These are phyloP conservation scores for Mycosphaerella sp. DNA, from an alignment of 2,329 filamentous ascomycete species.

Conservation along the genomic window DNA sequence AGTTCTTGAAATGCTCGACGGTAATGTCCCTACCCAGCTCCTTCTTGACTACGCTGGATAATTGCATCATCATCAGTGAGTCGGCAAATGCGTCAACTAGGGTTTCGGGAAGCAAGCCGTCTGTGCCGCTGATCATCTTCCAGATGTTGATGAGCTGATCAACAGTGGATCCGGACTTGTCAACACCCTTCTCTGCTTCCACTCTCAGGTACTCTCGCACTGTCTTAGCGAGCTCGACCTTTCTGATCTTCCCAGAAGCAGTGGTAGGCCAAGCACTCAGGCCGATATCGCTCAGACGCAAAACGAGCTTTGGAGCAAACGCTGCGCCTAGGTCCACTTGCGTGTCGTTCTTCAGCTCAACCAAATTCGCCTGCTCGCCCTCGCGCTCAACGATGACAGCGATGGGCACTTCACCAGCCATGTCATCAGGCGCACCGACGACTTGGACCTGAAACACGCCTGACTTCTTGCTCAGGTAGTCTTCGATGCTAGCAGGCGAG, in stretches of 20 bases:
- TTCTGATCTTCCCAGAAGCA: constrained; percentile 43
- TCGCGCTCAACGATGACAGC: constrained; percentile 39
- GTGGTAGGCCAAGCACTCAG: constrained; percentile 39
- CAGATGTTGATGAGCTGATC: constrained; percentile 30
- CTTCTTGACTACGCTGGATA: constrained; percentile 31
- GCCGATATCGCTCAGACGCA: constrained; percentile 40
- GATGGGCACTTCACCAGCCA: constrained; percentile 46
- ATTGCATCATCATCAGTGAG: constrained; percentile 34
- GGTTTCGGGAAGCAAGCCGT: constrained; percentile 22
- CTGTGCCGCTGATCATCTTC: constrained; percentile 29
- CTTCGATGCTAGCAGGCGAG: constrained; percentile 38
- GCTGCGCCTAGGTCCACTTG: constrained; percentile 36
- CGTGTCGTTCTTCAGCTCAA: constrained; percentile 33
- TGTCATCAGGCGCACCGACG: constrained; percentile 40
- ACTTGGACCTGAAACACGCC: constrained; percentile 37
- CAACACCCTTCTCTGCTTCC: constrained; percentile 23
- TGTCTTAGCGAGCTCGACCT: constrained; percentile 33
- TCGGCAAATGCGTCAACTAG: constrained; percentile 29
- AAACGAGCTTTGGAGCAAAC: constrained; percentile 38
- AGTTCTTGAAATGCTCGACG: constrained; percentile 31
- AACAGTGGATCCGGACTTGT: constrained; percentile 27
- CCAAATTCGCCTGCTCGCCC: constrained; percentile 28
- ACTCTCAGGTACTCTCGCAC: constrained; percentile 29
- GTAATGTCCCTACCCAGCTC: constrained; percentile 30
- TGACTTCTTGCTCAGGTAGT: constrained; percentile 33